Conservation (phyloP, 2,329 filamentous ascomycete genomes). For the Neurospora crassa region DNA sequence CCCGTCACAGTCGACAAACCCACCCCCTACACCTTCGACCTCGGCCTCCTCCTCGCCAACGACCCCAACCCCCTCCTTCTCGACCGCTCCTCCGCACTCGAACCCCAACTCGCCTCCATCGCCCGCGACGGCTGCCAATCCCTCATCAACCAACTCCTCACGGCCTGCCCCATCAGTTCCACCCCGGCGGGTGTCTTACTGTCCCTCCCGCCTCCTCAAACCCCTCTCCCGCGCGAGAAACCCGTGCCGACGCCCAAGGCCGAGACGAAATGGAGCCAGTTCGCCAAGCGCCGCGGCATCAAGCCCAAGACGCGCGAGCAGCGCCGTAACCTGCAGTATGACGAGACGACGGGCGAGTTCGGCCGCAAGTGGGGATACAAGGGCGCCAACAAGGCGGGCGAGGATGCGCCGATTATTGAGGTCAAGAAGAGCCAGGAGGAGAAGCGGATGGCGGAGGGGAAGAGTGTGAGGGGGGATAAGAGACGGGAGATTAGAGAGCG, state of each 20-base stretch:
- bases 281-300: conserved; percentile 96
- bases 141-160: conserved; percentile 89
- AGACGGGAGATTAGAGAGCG: conserved; percentile 57
- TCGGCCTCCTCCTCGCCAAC: conserved; percentile 77
- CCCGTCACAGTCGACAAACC: conserved; percentile 66
- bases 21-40: conserved; percentile 86
- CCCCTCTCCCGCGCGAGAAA: conserved; percentile 79
- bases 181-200: conserved; percentile 65
- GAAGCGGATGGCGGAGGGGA: conserved; percentile 41
- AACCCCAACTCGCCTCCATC: conserved; percentile 59
- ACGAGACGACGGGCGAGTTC: conserved; percentile 80
- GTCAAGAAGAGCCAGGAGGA: conserved; percentile 61
- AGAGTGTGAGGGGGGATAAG: conserved; percentile 51
- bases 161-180: conserved; percentile 70
- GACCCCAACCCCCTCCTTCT: conserved; percentile 75
- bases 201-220: conserved; percentile 60
- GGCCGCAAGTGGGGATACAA: conserved; percentile 93
- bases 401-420: conserved; percentile 86
- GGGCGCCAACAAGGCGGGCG: conserved; percentile 75
- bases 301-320: conserved; percentile 75
- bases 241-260: conserved; percentile 72
- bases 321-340: conserved; percentile 65
- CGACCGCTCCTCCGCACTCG: conserved; percentile 42
- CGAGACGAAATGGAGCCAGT: conserved; percentile 90
- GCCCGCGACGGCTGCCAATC: conserved; percentile 87